Base-by-base conservation (phyloP, 1,139 yeast species). In the Zygoascus sp. region DNA sequence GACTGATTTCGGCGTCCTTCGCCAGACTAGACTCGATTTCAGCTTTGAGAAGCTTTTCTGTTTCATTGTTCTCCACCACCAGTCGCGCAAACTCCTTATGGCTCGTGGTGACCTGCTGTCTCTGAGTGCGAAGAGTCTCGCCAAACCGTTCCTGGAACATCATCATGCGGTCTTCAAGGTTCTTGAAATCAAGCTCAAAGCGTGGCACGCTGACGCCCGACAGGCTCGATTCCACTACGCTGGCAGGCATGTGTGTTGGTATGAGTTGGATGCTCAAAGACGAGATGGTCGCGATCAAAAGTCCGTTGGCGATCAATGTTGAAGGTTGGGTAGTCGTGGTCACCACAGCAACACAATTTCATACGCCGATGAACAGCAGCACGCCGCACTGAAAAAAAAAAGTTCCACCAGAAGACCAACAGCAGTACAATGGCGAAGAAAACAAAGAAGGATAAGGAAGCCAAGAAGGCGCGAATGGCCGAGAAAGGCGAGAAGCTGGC, bases 391-490 rank as follows among this genome's bases (percentile, higher is more conserved):
- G 5, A 7, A 30, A 15, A 30, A 13, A 30, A n/a, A 30, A 30
- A 30, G 11, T n/a, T 5, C 15, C 13, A 25, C 28, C 28, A 25
- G n/a, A 25, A 3, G 16, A 30, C 39, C 10, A 19, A 52, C 28
- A 25, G n/a, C 9, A 3, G 16, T n/a, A 39, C 10, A 19, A 52
- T 86, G 95, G 95, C 89, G 10, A 89, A 87, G 69, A 89, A 88
- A 69, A 84, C 85, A 67, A 87, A 87, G 68, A 86, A 87, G 66
- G 80, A 86, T 52, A 88, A 88, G 66, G 96, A 87, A 44, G 88
- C 95, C 58, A 88, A 89, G 67, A 89, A 89, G 76, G 95, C 94
- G 25, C 78, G 96, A 44, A 71, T 84, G 34, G 95, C 92, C 23
- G 90, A 81, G 55, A 92, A 92, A 72, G 81, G 78, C 52, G 83